Base-by-base conservation (phyloP, 192 early-diverging fungal genomes). In the Obelidium mucronatum region DNA sequence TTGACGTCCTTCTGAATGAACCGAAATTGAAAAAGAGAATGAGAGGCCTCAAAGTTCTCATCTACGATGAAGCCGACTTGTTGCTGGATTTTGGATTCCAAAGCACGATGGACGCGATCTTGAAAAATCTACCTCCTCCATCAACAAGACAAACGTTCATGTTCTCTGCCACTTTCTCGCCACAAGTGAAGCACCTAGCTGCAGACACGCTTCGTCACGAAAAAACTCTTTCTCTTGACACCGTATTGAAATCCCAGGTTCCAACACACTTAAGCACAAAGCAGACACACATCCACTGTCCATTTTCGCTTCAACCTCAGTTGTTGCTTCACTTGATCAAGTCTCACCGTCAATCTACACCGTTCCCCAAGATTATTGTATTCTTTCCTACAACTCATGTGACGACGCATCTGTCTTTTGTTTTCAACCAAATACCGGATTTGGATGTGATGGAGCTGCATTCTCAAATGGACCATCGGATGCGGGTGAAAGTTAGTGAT, bases 21-120 rank as follows among this genome's bases (percentile, higher is more conserved):
- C 72, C 72, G 3, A 74, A 74, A 40, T 3, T 62, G 40, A 74
- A 63, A 31, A 62, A 48, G 48, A 8, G 72, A 44, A 13, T 72
- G 54, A 8, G 51, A 0, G 69, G 69, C 1, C 22, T 72, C 19
- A 72, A 72, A 58, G 69, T 72, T n/a, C 60, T 74, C 19, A 39
- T 74, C 15, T 74, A 35, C 42, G 72, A 74, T 33, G 72, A 74
- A 63, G 72, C 72, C 4, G 72, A 74, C 59, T 36, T n/a, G 28
- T 30, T 97, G 52, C 82, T 97, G 66, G 95, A 96, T 78, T 93
- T 95, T 81, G 93, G 94, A 95, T 97, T 97, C 40, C 13, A 5
- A 13, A 17, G 30, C 5, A 35, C 62, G 85, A 91, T 89, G 78
- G 79, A 85, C 3, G 91, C 91, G 72, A 86, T 97, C 58, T 81